These are phyloP conservation scores for Nicotiana undulata DNA, from an alignment of 257 asterid species.

Conservation along the genomic window DNA sequence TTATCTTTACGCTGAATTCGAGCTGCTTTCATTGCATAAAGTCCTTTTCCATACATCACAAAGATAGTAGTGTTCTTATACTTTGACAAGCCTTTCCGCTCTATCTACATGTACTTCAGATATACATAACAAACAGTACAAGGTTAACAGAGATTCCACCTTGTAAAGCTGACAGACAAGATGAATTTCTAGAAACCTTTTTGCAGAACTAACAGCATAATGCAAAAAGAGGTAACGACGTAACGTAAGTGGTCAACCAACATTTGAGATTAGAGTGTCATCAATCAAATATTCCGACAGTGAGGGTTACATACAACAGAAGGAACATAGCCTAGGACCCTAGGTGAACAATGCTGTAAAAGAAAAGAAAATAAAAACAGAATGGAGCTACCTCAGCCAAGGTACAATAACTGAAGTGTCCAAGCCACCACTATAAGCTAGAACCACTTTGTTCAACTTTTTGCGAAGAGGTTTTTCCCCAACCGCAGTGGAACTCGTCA, in stretches of 20 bases:
- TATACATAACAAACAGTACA: not conserved
- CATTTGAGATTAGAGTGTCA: not conserved
- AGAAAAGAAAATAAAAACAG: not conserved
- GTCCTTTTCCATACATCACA: not conserved
- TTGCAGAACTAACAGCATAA: not conserved
- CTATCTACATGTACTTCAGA: not conserved
- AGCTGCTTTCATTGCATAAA: not conserved
- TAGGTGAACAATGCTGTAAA: not conserved
- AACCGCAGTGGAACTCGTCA: constrained; percentile 26
- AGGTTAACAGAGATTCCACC: not conserved
- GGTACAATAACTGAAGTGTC: constrained; percentile 99
- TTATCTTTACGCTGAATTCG: not conserved
- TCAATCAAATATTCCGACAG: not conserved
- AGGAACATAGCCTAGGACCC: not conserved
- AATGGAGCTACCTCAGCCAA: constrained; percentile 66
- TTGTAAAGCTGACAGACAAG: not conserved
- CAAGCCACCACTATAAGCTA: constrained; percentile 95
- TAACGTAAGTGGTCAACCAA: not conserved
- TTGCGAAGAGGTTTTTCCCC: constrained; percentile 42
- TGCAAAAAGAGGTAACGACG: not conserved
- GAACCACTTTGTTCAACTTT: constrained; percentile 81
- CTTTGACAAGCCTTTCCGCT: not conserved
- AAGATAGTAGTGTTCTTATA: not conserved
- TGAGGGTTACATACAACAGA: not conserved
- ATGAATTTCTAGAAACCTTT: not conserved